Percentiles rank a stretch among this genome's conserved stretches.
These are phyloP conservation scores for Claviceps monticola DNA, from an alignment of 2,329 filamentous ascomycete species.

Conservation along the genomic window DNA sequence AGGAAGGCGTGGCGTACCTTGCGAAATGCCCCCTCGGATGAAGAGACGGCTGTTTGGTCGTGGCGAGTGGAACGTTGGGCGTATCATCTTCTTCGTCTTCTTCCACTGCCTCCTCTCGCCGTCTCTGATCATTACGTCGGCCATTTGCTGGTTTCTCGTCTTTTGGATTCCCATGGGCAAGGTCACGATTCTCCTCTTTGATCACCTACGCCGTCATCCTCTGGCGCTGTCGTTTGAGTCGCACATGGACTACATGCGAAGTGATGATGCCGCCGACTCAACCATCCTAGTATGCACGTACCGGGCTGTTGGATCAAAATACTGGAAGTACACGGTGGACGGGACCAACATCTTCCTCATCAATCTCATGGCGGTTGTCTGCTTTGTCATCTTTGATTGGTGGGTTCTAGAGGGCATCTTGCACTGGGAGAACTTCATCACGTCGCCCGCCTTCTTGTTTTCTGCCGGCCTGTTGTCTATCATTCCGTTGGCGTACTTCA, in stretches of 20 bases:
- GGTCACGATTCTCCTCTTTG: constrained; percentile 75
- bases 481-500: constrained; percentile 95
- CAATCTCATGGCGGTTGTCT: constrained; percentile 86
- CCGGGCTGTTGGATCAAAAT: constrained; percentile 81
- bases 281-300: constrained; percentile 95
- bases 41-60: constrained; percentile 89
- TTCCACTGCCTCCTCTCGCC: constrained; percentile 91
- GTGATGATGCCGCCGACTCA: constrained; percentile 56
- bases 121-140: constrained; percentile 70
- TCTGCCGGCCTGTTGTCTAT: constrained; percentile 74
- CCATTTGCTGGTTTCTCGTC: constrained; percentile 88
- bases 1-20: constrained; percentile 32
- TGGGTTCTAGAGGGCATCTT: constrained; percentile 58
- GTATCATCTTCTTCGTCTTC: constrained; percentile 90
- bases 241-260: constrained; percentile 61
- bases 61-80: constrained; percentile 87
- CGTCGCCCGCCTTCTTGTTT: constrained; percentile 77
- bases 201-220: constrained; percentile 84
- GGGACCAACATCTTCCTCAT: constrained; percentile 99
- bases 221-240: constrained; percentile 87
- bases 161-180: constrained; percentile 99
- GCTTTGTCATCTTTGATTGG: constrained; percentile 91
- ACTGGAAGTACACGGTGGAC: constrained; percentile 99
- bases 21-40: constrained; percentile 25
- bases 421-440: constrained; percentile 57